Evolutionary conservation across 2,329 filamentous ascomycete genomes (phyloP), one percentile per base, ranked within the genome.

Genomic region (Alternaria brassicae): DNA sequence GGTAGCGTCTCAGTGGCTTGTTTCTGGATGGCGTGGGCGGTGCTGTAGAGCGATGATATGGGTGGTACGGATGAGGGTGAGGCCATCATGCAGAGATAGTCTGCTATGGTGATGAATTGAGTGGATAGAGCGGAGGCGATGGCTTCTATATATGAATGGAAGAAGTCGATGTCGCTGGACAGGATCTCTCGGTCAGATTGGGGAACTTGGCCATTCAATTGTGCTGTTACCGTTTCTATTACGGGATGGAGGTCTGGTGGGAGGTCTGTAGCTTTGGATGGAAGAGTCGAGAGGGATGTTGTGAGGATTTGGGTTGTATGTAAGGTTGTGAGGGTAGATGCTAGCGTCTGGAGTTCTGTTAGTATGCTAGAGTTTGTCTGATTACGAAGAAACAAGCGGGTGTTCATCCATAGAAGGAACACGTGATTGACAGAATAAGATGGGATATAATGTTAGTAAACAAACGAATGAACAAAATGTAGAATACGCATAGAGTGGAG

Each of bases 161-260:
- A 82, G 39, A 69, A 68, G 1, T 73, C 69, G 1, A 79, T 59
- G 60, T 83, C 81, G 23, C 71, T 72, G 6, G 72, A 62, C 3
- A 83, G 70, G 6, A 82, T 69, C 0, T 77, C 73, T 10, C 71
- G 70, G 52, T 83, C 81, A 0, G 56, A 40, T 12, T 73, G 60
- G 0, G 74, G 58, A 7, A 83, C 63, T 12, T 75, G 72, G 41
- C 74, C 75, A 17, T 72, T 74, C 9, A 82, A 71, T 39, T 76
- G 72, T 0, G 81, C 80, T 10, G 74, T 74, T 5, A 79, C 68
- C 8, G 81, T 72, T n/a, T 79, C 78, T 28, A 81, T 79, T 5
- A 79, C 68, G 48, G 81, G 70, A 63, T 79, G 77, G 1, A 83
- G 69, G 66, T 82, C 80, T 9, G 72, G 72, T 15, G 78, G 77